Conservation (phyloP, 148 eudicot species). For the Amaranthus cruentus region DNA sequence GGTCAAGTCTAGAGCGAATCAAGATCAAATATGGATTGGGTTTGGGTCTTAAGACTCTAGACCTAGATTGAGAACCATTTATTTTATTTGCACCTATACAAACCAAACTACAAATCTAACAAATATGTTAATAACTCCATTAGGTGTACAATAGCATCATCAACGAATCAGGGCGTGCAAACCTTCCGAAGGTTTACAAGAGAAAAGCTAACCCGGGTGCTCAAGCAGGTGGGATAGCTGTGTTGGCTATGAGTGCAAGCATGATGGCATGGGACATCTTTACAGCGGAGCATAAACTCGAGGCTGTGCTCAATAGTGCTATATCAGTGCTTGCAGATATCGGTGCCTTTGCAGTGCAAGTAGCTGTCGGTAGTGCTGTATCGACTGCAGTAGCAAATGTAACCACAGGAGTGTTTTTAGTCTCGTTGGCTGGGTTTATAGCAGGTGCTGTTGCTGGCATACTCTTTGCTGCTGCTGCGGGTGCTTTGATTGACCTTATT, state of each 20-base stretch:
- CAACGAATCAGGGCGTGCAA: not conserved
- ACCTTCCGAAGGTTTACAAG: not conserved
- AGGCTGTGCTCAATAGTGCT: not conserved
- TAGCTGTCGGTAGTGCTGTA: not conserved
- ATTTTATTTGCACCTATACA: too few relatives aligned
- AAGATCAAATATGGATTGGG: too few relatives aligned
- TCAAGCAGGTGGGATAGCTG: not conserved
- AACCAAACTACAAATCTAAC: not conserved
- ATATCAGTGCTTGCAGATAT: not conserved
- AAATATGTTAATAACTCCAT: not conserved
- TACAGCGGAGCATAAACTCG: conserved; percentile 6
- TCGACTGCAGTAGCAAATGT: not conserved
- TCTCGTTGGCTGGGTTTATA: conserved; percentile 1
- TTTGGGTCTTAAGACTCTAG: too few relatives aligned
- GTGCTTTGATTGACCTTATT: not conserved
- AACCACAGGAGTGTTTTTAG: not conserved
- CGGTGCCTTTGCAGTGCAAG: not conserved
- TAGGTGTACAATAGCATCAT: conserved; percentile 7
- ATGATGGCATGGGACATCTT: conserved; percentile 8
- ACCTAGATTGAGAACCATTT: too few relatives aligned
- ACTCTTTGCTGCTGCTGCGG: not conserved
- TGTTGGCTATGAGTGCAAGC: not conserved
- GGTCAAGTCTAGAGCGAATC: too few relatives aligned
- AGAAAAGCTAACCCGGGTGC: not conserved
- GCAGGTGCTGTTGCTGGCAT: not conserved